Evolutionary conservation across 192 early-diverging fungal genomes (phyloP).

Genomic region (Funneliformis mosseae): DNA sequence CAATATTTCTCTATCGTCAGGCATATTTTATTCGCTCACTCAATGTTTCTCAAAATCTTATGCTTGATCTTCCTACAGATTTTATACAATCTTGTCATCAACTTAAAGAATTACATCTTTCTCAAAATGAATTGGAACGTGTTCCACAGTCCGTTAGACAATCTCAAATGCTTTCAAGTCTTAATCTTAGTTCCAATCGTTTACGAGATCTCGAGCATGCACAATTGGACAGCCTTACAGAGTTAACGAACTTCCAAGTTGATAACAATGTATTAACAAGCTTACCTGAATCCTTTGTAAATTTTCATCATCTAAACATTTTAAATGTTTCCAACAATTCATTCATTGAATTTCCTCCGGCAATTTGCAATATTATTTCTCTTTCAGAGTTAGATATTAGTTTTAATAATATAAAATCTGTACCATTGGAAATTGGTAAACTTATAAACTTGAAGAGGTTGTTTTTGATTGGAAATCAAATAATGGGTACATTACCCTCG

Average conservation of each 20-base stretch:
- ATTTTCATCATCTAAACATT: slow-evolving; percentile 59
- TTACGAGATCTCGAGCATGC: slow-evolving; percentile 66
- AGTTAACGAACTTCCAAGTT: slow-evolving; percentile 63
- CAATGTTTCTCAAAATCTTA: slow-evolving; percentile 81
- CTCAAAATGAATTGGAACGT: slow-evolving; percentile 67
- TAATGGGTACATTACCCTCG: slow-evolving; percentile 70
- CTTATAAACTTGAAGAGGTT: slow-evolving; percentile 61
- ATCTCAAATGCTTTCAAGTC: slow-evolving; percentile 63
- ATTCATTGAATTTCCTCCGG: slow-evolving; percentile 65
- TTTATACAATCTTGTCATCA: slow-evolving; percentile 76
- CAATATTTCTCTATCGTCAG: slow-evolving; percentile 72
- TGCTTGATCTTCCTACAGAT: slow-evolving; percentile 81
- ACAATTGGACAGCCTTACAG: slow-evolving; percentile 61
- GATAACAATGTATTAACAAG: slow-evolving; percentile 74
- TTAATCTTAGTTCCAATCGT: slow-evolving; percentile 81
- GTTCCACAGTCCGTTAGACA: slow-evolving; percentile 70
- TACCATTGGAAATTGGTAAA: slow-evolving; percentile 74
- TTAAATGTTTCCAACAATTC: slow-evolving; percentile 85
- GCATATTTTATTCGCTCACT: slow-evolving; percentile 73
- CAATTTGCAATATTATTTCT: slow-evolving; percentile 61
- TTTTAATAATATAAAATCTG: slow-evolving; percentile 76
- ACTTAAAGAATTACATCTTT: slow-evolving; percentile 68
- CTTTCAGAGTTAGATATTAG: slow-evolving; percentile 76
- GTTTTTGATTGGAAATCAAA: slow-evolving; percentile 74
- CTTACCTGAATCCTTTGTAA: slow-evolving; percentile 66